These are phyloP conservation scores for Nakazawaea anatomiae DNA, from an alignment of 805 yeast genomes.

Conservation along the genomic window DNA sequence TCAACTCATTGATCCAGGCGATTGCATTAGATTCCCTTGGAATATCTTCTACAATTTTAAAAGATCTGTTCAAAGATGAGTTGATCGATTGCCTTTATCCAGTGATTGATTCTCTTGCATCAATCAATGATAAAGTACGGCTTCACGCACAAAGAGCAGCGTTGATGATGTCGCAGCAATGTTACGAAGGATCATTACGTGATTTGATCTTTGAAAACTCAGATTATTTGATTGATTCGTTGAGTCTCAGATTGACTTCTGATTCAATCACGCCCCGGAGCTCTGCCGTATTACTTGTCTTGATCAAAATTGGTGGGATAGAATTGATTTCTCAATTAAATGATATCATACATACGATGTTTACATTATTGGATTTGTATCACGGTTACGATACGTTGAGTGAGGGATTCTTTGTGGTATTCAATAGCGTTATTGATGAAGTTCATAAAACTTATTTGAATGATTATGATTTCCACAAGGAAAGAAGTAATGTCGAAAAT, in stretches of 20 bases:
- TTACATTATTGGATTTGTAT: constrained; percentile 72
- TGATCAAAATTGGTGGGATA: constrained; percentile 67
- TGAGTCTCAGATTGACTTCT: constrained; percentile 65
- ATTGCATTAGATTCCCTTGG: constrained; percentile 42
- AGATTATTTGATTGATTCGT: constrained; percentile 75
- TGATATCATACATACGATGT: constrained; percentile 71
- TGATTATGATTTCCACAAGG: constrained; percentile 20
- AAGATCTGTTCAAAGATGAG: constrained; percentile 41
- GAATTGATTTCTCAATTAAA: constrained; percentile 56
- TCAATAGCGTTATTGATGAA: constrained; percentile 53
- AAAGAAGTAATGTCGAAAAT: constrained; percentile 7
- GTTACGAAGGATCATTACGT: constrained; percentile 53
- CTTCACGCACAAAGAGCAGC: constrained; percentile 49
- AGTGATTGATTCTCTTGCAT: constrained; percentile 66
- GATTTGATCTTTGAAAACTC: constrained; percentile 57
- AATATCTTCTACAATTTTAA: constrained; percentile 23
- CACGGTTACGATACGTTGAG: constrained; percentile 76
- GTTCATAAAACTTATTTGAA: constrained; percentile 31
- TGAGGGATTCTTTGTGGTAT: constrained; percentile 68
- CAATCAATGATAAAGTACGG: constrained; percentile 37
- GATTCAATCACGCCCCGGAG: constrained; percentile 72
- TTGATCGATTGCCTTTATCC: constrained; percentile 70
- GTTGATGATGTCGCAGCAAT: constrained; percentile 39
- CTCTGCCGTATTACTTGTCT: constrained; percentile 60
- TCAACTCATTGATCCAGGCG: constrained; percentile 24